A percentile compares a stretch with the other conserved stretches of the same genome.
phyloP scores from a whole-genome alignment of 1,139 yeast genomes.

The Suhomyces maxii region DNA sequence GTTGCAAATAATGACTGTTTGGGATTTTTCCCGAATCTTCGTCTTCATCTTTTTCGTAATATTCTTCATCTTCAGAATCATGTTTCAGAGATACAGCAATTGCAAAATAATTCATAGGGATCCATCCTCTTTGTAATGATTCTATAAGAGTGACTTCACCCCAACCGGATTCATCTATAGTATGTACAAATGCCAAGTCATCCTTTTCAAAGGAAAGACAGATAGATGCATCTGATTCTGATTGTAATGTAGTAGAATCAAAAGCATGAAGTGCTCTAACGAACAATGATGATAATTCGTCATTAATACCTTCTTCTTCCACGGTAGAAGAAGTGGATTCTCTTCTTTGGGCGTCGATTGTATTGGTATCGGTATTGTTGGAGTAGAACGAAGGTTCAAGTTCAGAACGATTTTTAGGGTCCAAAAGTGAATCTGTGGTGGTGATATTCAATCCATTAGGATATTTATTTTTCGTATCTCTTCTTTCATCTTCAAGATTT shows the following conservation, averaged over 20 bases:
- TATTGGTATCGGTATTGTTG: not conserved
- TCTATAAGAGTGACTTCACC: conserved; percentile 85
- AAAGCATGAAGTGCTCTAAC: conserved; percentile 76
- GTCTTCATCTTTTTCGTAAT: conserved; percentile 18
- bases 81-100: conserved; percentile 52
- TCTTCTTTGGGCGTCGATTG: not conserved
- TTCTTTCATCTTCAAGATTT: not conserved
- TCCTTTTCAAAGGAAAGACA: conserved; percentile 80
- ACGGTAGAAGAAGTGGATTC: conserved; percentile 10
- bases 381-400: conserved; percentile 2
- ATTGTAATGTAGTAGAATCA: conserved; percentile 65
- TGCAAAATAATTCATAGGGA: conserved; percentile 86
- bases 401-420: conserved; percentile 18
- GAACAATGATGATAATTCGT: conserved; percentile 47
- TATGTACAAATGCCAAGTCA: conserved; percentile 84
- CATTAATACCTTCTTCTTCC: conserved; percentile 23
- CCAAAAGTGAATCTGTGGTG: conserved; percentile 19
- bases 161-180: conserved; percentile 94
- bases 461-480: conserved; percentile 9
- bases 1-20: conserved; percentile 51
- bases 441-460: conserved; percentile 22
- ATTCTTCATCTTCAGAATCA: conserved; percentile 17
- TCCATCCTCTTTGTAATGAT: conserved; percentile 87
- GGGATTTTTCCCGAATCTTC: conserved; percentile 30
- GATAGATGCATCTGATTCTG: conserved; percentile 68